Evolutionary conservation across 768 basidiomycete species (phyloP).

Genomic region (Russula sp.): DNA sequence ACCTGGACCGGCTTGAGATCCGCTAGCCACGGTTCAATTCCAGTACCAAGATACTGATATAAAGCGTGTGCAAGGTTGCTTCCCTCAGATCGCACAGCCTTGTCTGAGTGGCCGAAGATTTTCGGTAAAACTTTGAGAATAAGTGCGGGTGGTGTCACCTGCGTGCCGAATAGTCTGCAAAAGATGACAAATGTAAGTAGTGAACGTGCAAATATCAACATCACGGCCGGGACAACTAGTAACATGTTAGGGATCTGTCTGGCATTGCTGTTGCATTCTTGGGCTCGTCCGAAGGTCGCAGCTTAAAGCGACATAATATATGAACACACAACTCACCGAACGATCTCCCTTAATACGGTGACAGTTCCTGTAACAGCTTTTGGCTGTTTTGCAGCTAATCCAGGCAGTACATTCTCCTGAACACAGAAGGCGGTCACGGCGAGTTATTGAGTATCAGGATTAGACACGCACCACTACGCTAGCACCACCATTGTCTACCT

Average conservation of each 20-base stretch:
- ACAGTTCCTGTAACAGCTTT: conserved; percentile 84
- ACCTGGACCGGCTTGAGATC: conserved; percentile 97
- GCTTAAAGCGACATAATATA: not conserved
- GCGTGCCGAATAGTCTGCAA: conserved; percentile 70
- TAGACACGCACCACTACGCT: conserved; percentile 77
- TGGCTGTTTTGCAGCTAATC: conserved; percentile 88
- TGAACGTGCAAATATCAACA: not conserved
- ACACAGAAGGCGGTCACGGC: not conserved
- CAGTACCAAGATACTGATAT: conserved; percentile 78
- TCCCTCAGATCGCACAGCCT: conserved; percentile 92
- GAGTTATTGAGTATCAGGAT: conserved; percentile 20
- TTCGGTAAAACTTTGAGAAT: conserved; percentile 86
- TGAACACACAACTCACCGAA: conserved; percentile 51
- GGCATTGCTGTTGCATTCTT: not conserved
- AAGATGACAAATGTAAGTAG: not conserved
- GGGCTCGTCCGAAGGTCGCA: not conserved
- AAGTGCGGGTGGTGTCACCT: conserved; percentile 65
- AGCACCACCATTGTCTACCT: conserved; percentile 84
- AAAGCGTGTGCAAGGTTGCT: conserved; percentile 64
- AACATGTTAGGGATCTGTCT: not conserved
- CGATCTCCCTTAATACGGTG: conserved; percentile 71
- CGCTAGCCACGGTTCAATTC: conserved; percentile 75
- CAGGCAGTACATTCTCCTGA: conserved; percentile 64
- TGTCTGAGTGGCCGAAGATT: conserved; percentile 93
- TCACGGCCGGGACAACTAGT: not conserved